These are phyloP conservation scores for Pseudogymnoascus sp. DNA, from an alignment of 2,329 filamentous ascomycete genomes.

Conservation along the genomic window DNA sequence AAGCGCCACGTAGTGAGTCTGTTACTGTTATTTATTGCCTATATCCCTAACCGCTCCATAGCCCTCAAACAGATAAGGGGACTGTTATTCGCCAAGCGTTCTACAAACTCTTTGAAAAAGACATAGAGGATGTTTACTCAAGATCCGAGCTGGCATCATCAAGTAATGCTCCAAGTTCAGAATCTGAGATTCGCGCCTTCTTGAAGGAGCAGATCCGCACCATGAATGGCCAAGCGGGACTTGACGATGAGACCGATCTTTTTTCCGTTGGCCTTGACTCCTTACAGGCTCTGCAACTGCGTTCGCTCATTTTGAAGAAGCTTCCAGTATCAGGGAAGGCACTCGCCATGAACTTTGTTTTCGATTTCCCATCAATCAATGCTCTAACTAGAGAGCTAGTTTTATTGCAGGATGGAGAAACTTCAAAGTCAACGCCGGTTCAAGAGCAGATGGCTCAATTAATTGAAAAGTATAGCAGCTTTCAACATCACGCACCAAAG, in stretches of 20 bases:
- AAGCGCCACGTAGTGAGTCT: neutral
- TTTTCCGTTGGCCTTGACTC: slow-evolving; percentile 52
- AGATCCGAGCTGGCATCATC: slow-evolving; percentile 20
- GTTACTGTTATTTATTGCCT: slow-evolving; percentile 33
- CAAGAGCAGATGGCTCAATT: slow-evolving; percentile 37
- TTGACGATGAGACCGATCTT: slow-evolving; percentile 43
- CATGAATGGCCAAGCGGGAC: slow-evolving; percentile 2
- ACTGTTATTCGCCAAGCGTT: slow-evolving; percentile 44
- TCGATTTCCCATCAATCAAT: slow-evolving; percentile 45
- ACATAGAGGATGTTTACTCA: slow-evolving; percentile 37
- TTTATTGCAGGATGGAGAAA: slow-evolving; percentile 25
- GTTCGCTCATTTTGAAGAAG: slow-evolving; percentile 42
- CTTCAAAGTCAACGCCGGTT: neutral
- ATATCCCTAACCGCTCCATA: slow-evolving; percentile 26
- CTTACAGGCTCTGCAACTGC: slow-evolving; percentile 49
- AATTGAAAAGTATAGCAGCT: slow-evolving; percentile 37
- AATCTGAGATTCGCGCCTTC: slow-evolving; percentile 12
- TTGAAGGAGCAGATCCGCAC: slow-evolving; percentile 22
- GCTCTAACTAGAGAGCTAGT: slow-evolving; percentile 39
- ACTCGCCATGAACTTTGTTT: slow-evolving; percentile 50
- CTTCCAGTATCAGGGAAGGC: slow-evolving; percentile 40
- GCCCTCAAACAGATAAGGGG: slow-evolving; percentile 37
- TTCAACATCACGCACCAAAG: slow-evolving; percentile 24
- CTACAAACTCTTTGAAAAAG: slow-evolving; percentile 36
- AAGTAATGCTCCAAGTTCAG: slow-evolving; percentile 10